Conservation (phyloP, 257 asterid species). For the Solanum arcanum region DNA sequence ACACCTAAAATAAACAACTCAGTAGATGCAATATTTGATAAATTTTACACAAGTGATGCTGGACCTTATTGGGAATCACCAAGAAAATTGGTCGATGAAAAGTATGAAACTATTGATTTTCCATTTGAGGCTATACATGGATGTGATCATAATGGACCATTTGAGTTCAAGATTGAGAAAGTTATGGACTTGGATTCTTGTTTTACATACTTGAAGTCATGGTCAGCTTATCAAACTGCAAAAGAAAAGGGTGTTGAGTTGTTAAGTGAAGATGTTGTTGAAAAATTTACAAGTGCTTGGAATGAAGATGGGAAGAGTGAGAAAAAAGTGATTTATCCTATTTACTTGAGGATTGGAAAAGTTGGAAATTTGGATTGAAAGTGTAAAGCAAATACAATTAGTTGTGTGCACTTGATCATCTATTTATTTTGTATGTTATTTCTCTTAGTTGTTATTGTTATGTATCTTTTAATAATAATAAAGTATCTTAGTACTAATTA, state of each 20-base stretch:
- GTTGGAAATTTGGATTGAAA: not conserved
- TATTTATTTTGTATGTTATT: not conserved
- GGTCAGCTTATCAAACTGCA: constrained; percentile 19
- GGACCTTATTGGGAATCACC: constrained; percentile 15
- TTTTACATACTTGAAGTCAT: constrained; percentile 10
- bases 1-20: not conserved
- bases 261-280: not conserved
- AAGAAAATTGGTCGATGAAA: not conserved
- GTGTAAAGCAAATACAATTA: not conserved
- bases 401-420: not conserved
- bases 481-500: not conserved
- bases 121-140: constrained; percentile 22
- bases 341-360: constrained; percentile 5
- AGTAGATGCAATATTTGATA: constrained; percentile 3
- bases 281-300: constrained; percentile 27
- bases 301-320: constrained; percentile 9
- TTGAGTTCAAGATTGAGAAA: constrained; percentile 11
- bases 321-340: not conserved
- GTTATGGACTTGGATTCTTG: constrained; percentile 10
- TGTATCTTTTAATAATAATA: not conserved
- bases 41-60: not conserved
- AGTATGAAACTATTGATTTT: constrained; percentile 11
- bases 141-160: constrained; percentile 12
- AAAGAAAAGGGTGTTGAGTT: constrained; percentile 23
- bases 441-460: not conserved